phyloP scores from a whole-genome alignment of 2,329 filamentous ascomycete species.

The Pyricularia sp. region DNA sequence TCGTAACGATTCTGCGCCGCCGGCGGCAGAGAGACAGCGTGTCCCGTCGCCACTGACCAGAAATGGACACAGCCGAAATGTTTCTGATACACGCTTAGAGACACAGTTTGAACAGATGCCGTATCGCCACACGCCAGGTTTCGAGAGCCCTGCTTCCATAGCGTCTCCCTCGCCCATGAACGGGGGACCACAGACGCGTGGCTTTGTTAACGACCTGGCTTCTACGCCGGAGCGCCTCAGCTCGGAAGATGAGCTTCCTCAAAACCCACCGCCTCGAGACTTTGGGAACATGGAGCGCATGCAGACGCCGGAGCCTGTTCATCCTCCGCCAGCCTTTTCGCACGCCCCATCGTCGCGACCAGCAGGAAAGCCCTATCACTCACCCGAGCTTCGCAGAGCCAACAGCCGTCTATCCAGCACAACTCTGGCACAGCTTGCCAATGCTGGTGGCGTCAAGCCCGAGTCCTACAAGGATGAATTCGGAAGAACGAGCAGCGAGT shows the following conservation, averaged over 20 bases:
- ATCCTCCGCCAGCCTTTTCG: slow-evolving; percentile 67
- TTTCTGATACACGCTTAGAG: slow-evolving; percentile 33
- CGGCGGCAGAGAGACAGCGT: slow-evolving; percentile 27
- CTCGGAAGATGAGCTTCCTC: slow-evolving; percentile 45
- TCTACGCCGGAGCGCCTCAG: slow-evolving; percentile 42
- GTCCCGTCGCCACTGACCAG: slow-evolving; percentile 18
- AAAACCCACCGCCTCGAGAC: slow-evolving; percentile 31
- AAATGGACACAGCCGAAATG: slow-evolving; percentile 33
- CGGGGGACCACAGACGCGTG: slow-evolving; percentile 22
- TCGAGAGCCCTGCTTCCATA: slow-evolving; percentile 1
- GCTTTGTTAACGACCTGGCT: slow-evolving; percentile 32
- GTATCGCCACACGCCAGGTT: slow-evolving; percentile 6
- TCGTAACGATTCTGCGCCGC: slow-evolving; percentile 42
- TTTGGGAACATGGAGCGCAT: slow-evolving; percentile 45
- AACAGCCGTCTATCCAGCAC: slow-evolving; percentile 76
- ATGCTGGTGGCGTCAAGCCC: slow-evolving; percentile 45
- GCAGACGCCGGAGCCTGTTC: slow-evolving; percentile 66
- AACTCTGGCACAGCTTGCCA: slow-evolving; percentile 72
- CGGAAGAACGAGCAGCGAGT: slow-evolving; percentile 19
- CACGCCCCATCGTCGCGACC: slow-evolving; percentile 67
- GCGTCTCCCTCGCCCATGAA: slow-evolving; percentile 9
- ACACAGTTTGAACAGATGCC: slow-evolving; percentile 10
- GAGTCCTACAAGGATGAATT: slow-evolving; percentile 22
- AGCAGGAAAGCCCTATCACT: slow-evolving; percentile 58
- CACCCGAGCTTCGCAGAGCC: slow-evolving; percentile 68